These are phyloP conservation scores for Paramecium primaurelia DNA, from an alignment of 73 alveolate genomes.

Conservation along the genomic window DNA sequence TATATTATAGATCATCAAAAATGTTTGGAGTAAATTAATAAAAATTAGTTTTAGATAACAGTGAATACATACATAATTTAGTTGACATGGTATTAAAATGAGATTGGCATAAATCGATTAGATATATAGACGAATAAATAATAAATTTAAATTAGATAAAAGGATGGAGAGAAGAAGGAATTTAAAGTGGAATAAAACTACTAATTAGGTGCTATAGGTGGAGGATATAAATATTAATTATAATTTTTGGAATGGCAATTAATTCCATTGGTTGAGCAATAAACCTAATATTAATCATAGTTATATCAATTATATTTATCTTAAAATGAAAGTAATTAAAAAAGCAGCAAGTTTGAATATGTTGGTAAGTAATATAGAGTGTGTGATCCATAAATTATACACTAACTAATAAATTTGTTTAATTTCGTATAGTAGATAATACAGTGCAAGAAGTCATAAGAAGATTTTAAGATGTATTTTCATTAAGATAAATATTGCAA, in stretches of 20 bases:
- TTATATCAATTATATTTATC: background rate
- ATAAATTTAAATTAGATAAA: background rate
- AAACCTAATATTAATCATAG: background rate
- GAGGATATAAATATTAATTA: background rate
- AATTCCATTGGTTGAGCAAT: background rate
- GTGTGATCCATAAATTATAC: background rate
- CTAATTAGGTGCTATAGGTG: slow-evolving; percentile 41
- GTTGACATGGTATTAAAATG: background rate
- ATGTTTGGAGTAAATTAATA: slow-evolving; percentile 28
- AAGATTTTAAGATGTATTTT: background rate
- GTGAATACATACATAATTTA: background rate
- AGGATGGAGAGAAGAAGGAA: slow-evolving; percentile 29
- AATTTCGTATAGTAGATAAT: background rate
- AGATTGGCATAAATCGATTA: background rate
- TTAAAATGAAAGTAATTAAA: background rate
- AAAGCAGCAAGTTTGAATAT: background rate
- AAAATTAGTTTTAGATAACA: background rate
- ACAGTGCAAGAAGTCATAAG: background rate
- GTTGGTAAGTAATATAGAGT: background rate
- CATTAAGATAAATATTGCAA: background rate
- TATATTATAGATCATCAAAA: background rate
- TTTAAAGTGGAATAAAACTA: background rate
- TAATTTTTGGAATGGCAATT: slow-evolving; percentile 8
- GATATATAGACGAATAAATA: slow-evolving; percentile 1
- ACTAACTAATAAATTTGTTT: background rate